Base-by-base conservation (phyloP, 805 yeast genomes). In the Saitoella complicata region DNA sequence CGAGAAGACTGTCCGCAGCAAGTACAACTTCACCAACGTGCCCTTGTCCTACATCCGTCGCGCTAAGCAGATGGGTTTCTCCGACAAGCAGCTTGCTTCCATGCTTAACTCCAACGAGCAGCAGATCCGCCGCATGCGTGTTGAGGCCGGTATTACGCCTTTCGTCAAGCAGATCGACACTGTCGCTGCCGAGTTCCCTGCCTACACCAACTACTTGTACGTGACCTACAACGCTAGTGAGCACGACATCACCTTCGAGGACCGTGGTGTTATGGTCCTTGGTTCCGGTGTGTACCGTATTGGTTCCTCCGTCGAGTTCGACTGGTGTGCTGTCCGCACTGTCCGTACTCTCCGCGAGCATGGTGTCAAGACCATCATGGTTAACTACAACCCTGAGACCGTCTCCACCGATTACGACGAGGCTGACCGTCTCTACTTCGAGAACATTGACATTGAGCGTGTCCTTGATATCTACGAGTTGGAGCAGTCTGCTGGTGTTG, bases 251-350 rank as follows among this genome's bases (percentile, higher is more conserved):
- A 73, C 69, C 39, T 91, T 88, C 60, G 75, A 80, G 56, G 97
- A 88, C 48, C 72, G 82, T 53, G 97, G 97, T 59, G 80, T 91
- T 49, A 69, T 91, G 76, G 97, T 88, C 37, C 72, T 88, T 55
- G 98, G 97, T 45, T 86, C 96, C n/a, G 97, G 98, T 70, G 98
- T 91, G 43, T 88, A 88, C 75, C 77, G 98, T 66, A 88, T 88
- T 63, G 98, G 98, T 48, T 87, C 96, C 1, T 86, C 96, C 32
- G 98, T 88, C 45, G 98, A 91, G 68, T 88, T 88, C 58, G 98
- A 88, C 65, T 88, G 98, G 98, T 88, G 98, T 72, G 98, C 97
- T 45, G 98, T 88, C 51, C 76, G 91, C 51, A 82, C 98, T 47
- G 95, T 94, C 46, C 78, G 96, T 62, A 86, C 96, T 39, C 76